Percentiles rank a stretch among this genome's conserved stretches.
phyloP scores from a whole-genome alignment of 495 filamentous ascomycete species.

The Aspergillus haitiensis region DNA sequence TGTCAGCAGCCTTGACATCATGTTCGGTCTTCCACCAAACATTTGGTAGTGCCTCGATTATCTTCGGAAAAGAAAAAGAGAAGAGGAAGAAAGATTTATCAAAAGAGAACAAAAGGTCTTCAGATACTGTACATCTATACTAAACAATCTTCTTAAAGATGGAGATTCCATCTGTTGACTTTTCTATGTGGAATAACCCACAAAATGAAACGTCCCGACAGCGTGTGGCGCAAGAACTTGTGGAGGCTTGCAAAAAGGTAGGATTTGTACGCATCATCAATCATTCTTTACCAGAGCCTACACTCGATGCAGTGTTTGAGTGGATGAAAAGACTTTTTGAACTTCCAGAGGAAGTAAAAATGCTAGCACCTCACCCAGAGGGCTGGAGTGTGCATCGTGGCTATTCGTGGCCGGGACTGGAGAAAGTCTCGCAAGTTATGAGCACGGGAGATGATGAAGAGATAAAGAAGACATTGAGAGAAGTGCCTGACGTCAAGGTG shows the following conservation, averaged over 20 bases:
- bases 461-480: conserved; percentile 29
- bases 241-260: conserved; percentile 54
- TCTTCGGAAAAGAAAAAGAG: not conserved
- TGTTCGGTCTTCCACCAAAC: not conserved
- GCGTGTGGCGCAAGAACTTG: conserved; percentile 49
- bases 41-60: not conserved
- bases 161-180: conserved; percentile 56
- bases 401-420: conserved; percentile 63
- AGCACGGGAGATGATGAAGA: conserved; percentile 47
- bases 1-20: conserved; percentile 3
- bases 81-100: not conserved
- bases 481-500: conserved; percentile 42
- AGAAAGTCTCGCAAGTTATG: conserved; percentile 63
- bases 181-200: conserved; percentile 40
- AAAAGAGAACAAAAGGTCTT: too few species aligned
- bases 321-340: conserved; percentile 53
- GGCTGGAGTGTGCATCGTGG: conserved; percentile 59
- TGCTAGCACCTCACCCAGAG: conserved; percentile 61
- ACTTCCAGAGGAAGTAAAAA: conserved; percentile 46
- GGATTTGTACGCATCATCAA: conserved; percentile 62
- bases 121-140: not conserved
- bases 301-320: conserved; percentile 54
- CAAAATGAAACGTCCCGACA: conserved; percentile 34
- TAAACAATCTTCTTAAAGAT: conserved; percentile 5
- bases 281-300: conserved; percentile 47